Evolutionary conservation across 805 yeast genomes (phyloP).

Genomic region (Teunomyces lycoperdinae): DNA sequence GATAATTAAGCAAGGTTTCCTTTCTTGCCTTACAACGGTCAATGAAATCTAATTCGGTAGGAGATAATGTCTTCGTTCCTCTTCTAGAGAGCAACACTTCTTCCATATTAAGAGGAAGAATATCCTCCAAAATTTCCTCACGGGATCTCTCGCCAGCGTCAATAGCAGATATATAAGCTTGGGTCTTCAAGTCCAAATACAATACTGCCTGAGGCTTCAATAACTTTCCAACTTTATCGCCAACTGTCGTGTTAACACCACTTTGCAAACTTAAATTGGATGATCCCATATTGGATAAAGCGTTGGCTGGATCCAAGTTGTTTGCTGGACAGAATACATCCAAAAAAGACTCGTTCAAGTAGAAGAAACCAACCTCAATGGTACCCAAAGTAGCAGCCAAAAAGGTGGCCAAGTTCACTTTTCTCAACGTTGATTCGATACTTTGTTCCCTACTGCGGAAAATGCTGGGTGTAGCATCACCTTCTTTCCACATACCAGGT

Average conservation of each 20-base stretch:
- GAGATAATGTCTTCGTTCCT: slow-evolving; percentile 47
- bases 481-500: slow-evolving; percentile 68
- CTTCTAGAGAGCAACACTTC: slow-evolving; percentile 42
- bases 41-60: slow-evolving; percentile 78
- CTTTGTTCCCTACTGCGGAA: slow-evolving; percentile 61
- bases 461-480: slow-evolving; percentile 55
- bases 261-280: slow-evolving; percentile 32
- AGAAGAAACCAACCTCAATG: slow-evolving; percentile 82
- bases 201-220: slow-evolving; percentile 78
- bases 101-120: slow-evolving; percentile 68
- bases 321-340: slow-evolving; percentile 84
- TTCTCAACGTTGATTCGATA: slow-evolving; percentile 64
- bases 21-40: slow-evolving; percentile 70
- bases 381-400: slow-evolving; percentile 83
- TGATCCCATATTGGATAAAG: slow-evolving; percentile 34
- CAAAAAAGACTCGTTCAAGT: slow-evolving; percentile 78
- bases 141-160: slow-evolving; percentile 61
- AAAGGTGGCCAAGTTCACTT: slow-evolving; percentile 85
- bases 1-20: slow-evolving; percentile 50
- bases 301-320: slow-evolving; percentile 48
- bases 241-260: slow-evolving; percentile 31
- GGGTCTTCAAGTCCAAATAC: slow-evolving; percentile 87
- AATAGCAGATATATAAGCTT: slow-evolving; percentile 87
- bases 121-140: slow-evolving; percentile 66
- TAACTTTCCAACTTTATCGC: slow-evolving; percentile 52